Evolutionary conservation across 1,284 basidiomycete species (phyloP).

Genomic region (Vanrija pseudolonga): DNA sequence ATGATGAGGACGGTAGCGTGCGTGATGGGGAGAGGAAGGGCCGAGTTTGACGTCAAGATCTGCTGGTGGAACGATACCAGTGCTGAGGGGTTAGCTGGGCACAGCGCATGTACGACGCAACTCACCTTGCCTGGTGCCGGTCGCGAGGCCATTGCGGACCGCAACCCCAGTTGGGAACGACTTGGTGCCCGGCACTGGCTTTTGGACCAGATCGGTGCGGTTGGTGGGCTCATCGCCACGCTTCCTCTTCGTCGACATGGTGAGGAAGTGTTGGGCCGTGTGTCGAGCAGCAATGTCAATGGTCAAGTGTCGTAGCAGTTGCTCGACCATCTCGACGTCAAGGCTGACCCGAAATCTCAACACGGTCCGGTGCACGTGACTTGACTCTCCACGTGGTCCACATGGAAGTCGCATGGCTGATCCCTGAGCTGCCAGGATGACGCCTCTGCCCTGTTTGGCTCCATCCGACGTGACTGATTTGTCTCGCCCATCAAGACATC

Average conservation of each 20-base stretch:
- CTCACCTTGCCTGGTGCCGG: slow-evolving; percentile 42
- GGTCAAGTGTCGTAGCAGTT: background rate
- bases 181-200: slow-evolving; percentile 31
- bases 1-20: slow-evolving; percentile 46
- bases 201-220: slow-evolving; percentile 18
- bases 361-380: background rate
- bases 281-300: background rate
- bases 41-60: slow-evolving; percentile 41
- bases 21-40: slow-evolving; percentile 40
- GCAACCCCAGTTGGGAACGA: slow-evolving; percentile 39
- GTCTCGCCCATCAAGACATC: no score
- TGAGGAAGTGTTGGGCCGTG: background rate
- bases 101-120: background rate
- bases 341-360: slow-evolving; percentile 1
- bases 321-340: background rate
- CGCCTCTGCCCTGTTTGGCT: no score
- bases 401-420: no score
- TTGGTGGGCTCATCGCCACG: slow-evolving; percentile 20
- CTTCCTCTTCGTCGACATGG: slow-evolving; percentile 38
- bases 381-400: no score
- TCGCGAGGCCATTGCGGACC: slow-evolving; percentile 39
- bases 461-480: no score
- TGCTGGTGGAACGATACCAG: slow-evolving; percentile 48
- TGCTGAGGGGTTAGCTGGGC: slow-evolving; percentile 25
- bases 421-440: background rate